Percentiles rank a stretch among this genome's conserved stretches.
phyloP scores from a whole-genome alignment of 352 stramenopile species.

The Phytopythium sindhum region DNA sequence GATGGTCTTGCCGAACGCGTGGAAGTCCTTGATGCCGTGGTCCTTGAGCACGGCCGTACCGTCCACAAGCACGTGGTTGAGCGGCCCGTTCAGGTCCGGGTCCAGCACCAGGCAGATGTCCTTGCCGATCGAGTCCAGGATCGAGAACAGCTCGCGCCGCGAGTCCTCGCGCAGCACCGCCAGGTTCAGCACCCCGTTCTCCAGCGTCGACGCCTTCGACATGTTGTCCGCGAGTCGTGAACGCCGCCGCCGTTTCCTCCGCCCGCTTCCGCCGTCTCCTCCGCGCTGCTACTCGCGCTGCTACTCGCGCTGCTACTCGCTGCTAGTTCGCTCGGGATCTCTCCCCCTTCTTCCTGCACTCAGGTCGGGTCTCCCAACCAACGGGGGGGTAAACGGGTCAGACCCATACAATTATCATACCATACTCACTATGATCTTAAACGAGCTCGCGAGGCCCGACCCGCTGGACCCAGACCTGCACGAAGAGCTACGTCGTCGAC shows the following conservation, averaged over 20 bases:
- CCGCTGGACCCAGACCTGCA: background rate
- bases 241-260: background rate
- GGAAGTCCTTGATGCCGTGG: slow-evolving; percentile 83
- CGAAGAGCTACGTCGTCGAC: background rate
- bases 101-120: slow-evolving; percentile 89
- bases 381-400: background rate
- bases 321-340: background rate
- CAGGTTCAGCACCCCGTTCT: slow-evolving; percentile 85
- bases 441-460: background rate
- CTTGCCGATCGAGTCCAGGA: slow-evolving; percentile 82
- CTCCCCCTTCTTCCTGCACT: background rate
- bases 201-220: slow-evolving; percentile 78
- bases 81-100: slow-evolving; percentile 69
- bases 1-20: slow-evolving; percentile 75
- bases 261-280: background rate
- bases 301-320: too few relatives aligned
- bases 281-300: background rate
- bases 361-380: background rate
- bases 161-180: slow-evolving; percentile 83
- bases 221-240: slow-evolving; percentile 17
- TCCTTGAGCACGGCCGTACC: slow-evolving; percentile 83
- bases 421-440: too few relatives aligned
- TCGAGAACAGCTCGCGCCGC: slow-evolving; percentile 78
- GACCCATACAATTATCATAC: background rate
- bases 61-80: slow-evolving; percentile 87